Conservation (phyloP, 176 grass and related monocot species). For the Poa annua region DNA sequence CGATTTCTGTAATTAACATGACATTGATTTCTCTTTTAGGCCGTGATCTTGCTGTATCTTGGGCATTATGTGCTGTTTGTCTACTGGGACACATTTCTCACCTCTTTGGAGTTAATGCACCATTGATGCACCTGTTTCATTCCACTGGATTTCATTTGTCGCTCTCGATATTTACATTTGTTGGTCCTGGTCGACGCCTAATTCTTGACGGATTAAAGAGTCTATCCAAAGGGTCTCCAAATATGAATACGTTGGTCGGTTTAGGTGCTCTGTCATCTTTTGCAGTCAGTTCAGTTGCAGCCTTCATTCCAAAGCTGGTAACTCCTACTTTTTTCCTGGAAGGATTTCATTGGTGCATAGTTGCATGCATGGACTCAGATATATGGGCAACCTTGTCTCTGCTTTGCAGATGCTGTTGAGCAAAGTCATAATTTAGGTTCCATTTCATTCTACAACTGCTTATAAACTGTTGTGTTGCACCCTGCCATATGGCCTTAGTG, state of each 20-base stretch:
- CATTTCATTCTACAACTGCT: slow-evolving; percentile 25
- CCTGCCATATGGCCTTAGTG: neutral
- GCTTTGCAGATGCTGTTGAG: slow-evolving; percentile 26
- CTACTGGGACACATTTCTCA: slow-evolving; percentile 89
- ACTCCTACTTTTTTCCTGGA: slow-evolving; percentile 22
- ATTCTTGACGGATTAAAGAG: slow-evolving; percentile 83
- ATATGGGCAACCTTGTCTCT: neutral
- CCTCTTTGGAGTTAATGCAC: slow-evolving; percentile 62
- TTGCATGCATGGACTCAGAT: slow-evolving; percentile 30
- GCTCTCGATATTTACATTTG: slow-evolving; percentile 92
- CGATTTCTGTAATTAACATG: slow-evolving; percentile 6
- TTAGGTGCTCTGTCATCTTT: slow-evolving; percentile 96
- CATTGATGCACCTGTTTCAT: slow-evolving; percentile 74
- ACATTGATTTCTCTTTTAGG: slow-evolving; percentile 58
- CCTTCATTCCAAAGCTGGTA: slow-evolving; percentile 92
- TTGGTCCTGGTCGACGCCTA: slow-evolving; percentile 84
- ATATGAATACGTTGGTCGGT: slow-evolving; percentile 97
- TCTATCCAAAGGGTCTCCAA: slow-evolving; percentile 77
- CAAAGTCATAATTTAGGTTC: slow-evolving; percentile 33
- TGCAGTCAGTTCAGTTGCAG: slow-evolving; percentile 83
- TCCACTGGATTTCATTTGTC: slow-evolving; percentile 92
- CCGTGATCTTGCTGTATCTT: slow-evolving; percentile 92
- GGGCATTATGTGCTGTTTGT: slow-evolving; percentile 93
- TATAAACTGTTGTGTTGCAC: slow-evolving; percentile 23
- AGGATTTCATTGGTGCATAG: neutral